Evolutionary conservation across 2,329 filamentous ascomycete species (phyloP), one percentile per base, ranked within the genome.

Genomic region (Nigrospora sphaerica): DNA sequence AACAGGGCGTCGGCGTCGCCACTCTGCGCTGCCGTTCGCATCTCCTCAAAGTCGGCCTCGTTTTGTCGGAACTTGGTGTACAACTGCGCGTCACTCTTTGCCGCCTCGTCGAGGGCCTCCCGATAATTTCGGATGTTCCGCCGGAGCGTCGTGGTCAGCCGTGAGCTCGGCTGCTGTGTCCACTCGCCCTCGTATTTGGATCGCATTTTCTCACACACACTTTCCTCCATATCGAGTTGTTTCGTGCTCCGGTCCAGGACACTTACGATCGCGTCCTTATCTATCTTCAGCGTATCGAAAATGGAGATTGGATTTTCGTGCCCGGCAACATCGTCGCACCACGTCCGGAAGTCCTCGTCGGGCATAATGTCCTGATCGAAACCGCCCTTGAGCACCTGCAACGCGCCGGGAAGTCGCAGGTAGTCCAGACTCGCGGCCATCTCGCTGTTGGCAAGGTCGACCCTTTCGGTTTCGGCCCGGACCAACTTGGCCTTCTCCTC

Each of bases 131-230:
- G 78, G 45, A 97, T 86, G 61, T 98, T 93, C 48, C 82, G 85
- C 46, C 91, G 80, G 42, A 98, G 70, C 0, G 92, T 97, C 4
- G 87, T 83, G 1, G 92, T 98, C 36, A 98, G 76, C 47, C 88
- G 78, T 32, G 88, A 88, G 62, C 92, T 97, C 12, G 93, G 93
- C 60, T 98, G 93, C 59, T 98, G 93, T 16, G 89, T 95, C 93
- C 93, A 98, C 46, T 97, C 92, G 28, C 77, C 78, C 46, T 92
- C 91, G 62, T 97, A 97, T 64, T 98, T 98, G 12, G 90, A 95
- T 40, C 93, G 81, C 93, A 98, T 98, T 73, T 97, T 98, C 65
- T 98, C 93, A 63, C 93, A 98, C 0, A 97, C 88, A 46, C 88
- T 95, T 68, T 97, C 95, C 65, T 98, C 93, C 82, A 93, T 90